Evolutionary conservation across 768 basidiomycete species (phyloP), one percentile per base, ranked within the genome.

Genomic region (Xanthoconium purpureum): DNA sequence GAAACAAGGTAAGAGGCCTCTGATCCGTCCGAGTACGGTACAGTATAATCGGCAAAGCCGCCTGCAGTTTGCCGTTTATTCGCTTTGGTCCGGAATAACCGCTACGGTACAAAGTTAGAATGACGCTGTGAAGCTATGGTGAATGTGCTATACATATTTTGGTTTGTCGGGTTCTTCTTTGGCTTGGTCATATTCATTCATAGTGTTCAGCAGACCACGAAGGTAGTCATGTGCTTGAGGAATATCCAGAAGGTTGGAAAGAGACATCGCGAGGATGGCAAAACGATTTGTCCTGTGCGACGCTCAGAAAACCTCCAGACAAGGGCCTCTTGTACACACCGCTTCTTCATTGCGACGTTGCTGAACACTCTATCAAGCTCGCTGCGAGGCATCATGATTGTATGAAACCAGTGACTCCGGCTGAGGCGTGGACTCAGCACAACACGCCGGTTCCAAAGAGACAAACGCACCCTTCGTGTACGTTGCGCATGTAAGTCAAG

Each of bases 391-490:
- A 94, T 82, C 66, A 89, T 79, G 62, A 94, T 85, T 13, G 93
- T 94, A 68, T 92, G 89, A 65, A 91, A 91, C 91, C 91, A 93
- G 67, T 91, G 87, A 59, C 84, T 85, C 52, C 84, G 85, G 51
- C 91, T 93, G 66, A 29, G 30, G 33, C 10, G 3, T 39, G 38
- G 18, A 35, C 32, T 60, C 44, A 62, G 50, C 13, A 52, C 45
- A 54, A 18, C 35, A 35, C 24, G 9, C 42, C 39, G 9, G 39
- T 15, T 47, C 43, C 36, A 47, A 52, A 30, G 45, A 50, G 47
- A 5, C 20, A 44, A 48, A 79, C 85, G 63, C 60, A 92, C 89
- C 93, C 93, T 72, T 93, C 90, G 61, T 93, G 88, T 33, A 91
- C 86, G 64, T 84, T 90, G 61, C 89, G 81, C 71, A 94, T 77